Base-by-base conservation (phyloP, 1,284 basidiomycete genomes). In the Cutaneotrichosporon cutaneum region DNA sequence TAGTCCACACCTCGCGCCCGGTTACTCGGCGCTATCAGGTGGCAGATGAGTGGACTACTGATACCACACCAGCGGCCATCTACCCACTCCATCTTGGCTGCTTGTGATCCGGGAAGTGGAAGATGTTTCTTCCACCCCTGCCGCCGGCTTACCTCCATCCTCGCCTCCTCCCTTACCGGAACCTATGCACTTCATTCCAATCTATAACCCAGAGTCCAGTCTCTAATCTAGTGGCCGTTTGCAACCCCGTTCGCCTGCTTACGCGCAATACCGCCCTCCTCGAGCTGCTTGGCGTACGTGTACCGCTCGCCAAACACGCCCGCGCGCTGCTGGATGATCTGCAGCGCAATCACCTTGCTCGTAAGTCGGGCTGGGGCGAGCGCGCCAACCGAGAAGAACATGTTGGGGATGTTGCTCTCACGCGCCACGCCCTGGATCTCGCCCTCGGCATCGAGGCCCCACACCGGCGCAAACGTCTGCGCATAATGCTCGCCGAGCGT, bases 281-380 rank as follows among this genome's bases (percentile, higher is more conserved):
- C 51, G 22, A 59, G 58, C 58, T 74, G 72, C 52, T 69, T 69
- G 22, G 62, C 68, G 48, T 68, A 74, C 11, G 72, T 71, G 62
- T 74, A 85, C 58, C 83, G 76, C 58, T 78, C 76, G 13, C 83
- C 82, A 60, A 84, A 83, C 2, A 83, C 59, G 0, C 82, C 82
- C 64, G 84, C 82, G 67, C 85, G 82, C 63, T 85, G 83, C 13
- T 83, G 84, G 68, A 86, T 83, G 70, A 87, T 86, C 73, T 85
- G 85, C n/a, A 87, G 76, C 0, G 86, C 85, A 24, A 88, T 65
- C 63, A 85, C 83, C 63, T 83, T 85, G 2, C 85, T 84, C 68
- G 85, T 81, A 74, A 85, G 84, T 3, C 87, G 80, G 59, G 82
- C 83, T 58, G 83, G 69, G 0, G 83, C 82, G 18, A 87, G 74